Conservation (phyloP, 805 yeast species). For the Grigorovia yakushimaensis region DNA sequence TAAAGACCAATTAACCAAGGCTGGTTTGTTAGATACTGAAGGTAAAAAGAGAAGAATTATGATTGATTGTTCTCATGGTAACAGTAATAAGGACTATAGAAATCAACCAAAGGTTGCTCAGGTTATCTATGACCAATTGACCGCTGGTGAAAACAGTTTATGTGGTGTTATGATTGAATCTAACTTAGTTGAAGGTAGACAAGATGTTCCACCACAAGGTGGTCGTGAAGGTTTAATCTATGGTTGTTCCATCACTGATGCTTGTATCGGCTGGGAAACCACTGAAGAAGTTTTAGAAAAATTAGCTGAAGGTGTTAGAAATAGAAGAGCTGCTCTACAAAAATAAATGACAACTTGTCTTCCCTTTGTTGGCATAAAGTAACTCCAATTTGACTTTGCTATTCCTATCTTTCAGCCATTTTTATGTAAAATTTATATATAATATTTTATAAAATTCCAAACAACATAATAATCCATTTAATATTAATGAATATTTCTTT, state of each 20-base stretch:
- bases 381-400: too few species aligned
- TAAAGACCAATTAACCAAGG: constrained; percentile 45
- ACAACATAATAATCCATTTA: too few species aligned
- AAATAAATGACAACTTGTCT: constrained; percentile 11
- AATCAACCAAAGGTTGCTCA: constrained; percentile 89
- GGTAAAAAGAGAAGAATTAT: constrained; percentile 55
- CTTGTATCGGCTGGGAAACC: constrained; percentile 85
- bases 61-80: constrained; percentile 98
- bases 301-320: constrained; percentile 71
- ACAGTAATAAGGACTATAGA: constrained; percentile 79
- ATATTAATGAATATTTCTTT: too few species aligned
- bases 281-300: constrained; percentile 63
- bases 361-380: too few species aligned
- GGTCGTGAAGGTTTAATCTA: constrained; percentile 72
- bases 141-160: constrained; percentile 61
- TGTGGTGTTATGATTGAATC: constrained; percentile 97
- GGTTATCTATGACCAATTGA: constrained; percentile 67
- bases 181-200: constrained; percentile 86
- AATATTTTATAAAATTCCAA: neutral
- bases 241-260: constrained; percentile 96
- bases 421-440: neutral
- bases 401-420: neutral
- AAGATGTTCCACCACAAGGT: constrained; percentile 70
- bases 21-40: constrained; percentile 36
- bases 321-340: constrained; percentile 46